Evolutionary conservation across 208 protist genomes (phyloP).

Genomic region (Herpetomonas tarakana): DNA sequence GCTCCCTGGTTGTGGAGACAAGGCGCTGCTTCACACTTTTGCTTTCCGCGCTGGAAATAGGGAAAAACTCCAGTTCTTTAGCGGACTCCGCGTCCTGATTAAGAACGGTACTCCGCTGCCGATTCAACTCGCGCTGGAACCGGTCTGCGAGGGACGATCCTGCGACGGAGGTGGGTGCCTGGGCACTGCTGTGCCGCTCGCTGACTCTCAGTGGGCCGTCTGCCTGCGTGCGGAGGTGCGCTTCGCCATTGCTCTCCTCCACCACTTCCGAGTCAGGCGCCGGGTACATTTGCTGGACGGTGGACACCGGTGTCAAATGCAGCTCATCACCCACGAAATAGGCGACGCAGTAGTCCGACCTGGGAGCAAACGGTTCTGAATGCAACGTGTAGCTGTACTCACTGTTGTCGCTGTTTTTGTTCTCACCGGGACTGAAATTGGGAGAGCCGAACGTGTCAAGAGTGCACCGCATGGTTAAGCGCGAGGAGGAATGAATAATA

Average conservation of each 20-base stretch:
- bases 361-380: slow-evolving; percentile 59
- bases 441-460: slow-evolving; percentile 77
- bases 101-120: slow-evolving; percentile 71
- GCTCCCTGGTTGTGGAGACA: slow-evolving; percentile 35
- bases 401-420: too few relatives aligned
- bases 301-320: slow-evolving; percentile 68
- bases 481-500: slow-evolving; percentile 36
- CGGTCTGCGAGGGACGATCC: slow-evolving; percentile 54
- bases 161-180: slow-evolving; percentile 23
- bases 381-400: slow-evolving; percentile 68
- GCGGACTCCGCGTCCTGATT: slow-evolving; percentile 58
- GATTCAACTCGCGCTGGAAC: slow-evolving; percentile 59
- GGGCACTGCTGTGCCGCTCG: slow-evolving; percentile 37
- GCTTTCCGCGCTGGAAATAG: slow-evolving; percentile 51
- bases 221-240: not conserved
- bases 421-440: not conserved
- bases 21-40: slow-evolving; percentile 39
- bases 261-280: slow-evolving; percentile 2
- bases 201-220: slow-evolving; percentile 7
- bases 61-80: slow-evolving; percentile 52
- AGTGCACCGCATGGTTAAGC: slow-evolving; percentile 66
- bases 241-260: not conserved
- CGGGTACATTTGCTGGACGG: slow-evolving; percentile 38
- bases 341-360: slow-evolving; percentile 68
- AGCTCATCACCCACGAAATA: slow-evolving; percentile 48